Evolutionary conservation across 2,329 filamentous ascomycete species (phyloP).

Genomic region (Rugonectria rugulosa): DNA sequence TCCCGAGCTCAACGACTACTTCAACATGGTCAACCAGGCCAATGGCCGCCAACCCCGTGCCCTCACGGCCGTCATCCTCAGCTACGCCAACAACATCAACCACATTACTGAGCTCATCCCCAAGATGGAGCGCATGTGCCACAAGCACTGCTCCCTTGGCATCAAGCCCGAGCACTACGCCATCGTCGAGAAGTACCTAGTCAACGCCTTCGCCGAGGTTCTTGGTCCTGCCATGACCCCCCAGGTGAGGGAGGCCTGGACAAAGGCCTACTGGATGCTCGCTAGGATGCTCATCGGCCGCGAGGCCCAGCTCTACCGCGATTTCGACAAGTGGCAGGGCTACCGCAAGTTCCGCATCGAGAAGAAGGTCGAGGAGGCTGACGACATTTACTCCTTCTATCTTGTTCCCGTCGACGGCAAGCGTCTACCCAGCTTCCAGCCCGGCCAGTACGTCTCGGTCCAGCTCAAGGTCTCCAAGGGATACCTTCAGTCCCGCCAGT

Average conservation of each 20-base stretch:
- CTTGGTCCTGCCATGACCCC: slow-evolving; percentile 71
- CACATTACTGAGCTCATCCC: slow-evolving; percentile 62
- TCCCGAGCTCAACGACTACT: slow-evolving; percentile 72
- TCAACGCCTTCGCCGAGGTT: slow-evolving; percentile 71
- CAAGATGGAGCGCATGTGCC: slow-evolving; percentile 65
- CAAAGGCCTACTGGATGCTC: slow-evolving; percentile 75
- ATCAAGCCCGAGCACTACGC: slow-evolving; percentile 74
- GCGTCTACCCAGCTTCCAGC: slow-evolving; percentile 68
- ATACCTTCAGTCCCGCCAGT: slow-evolving; percentile 73
- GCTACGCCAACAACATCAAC: slow-evolving; percentile 76
- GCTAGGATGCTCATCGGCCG: slow-evolving; percentile 75
- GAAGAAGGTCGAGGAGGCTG: slow-evolving; percentile 70
- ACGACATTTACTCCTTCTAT: slow-evolving; percentile 75
- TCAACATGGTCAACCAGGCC: slow-evolving; percentile 61
- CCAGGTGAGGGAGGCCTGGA: slow-evolving; percentile 72
- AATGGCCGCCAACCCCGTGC: slow-evolving; percentile 47
- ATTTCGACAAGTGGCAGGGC: slow-evolving; percentile 67
- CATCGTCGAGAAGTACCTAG: slow-evolving; percentile 73
- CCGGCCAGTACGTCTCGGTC: slow-evolving; percentile 77
- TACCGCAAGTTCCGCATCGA: slow-evolving; percentile 74
- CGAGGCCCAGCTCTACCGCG: slow-evolving; percentile 69
- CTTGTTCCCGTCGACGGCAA: slow-evolving; percentile 68
- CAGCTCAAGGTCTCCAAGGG: slow-evolving; percentile 64
- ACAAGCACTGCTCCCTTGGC: slow-evolving; percentile 77
- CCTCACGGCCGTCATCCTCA: slow-evolving; percentile 61